Percentiles rank a stretch among this genome's conserved stretches.
Conservation (phyloP, 2,329 filamentous ascomycete species). For the Trichoderma sp. region DNA sequence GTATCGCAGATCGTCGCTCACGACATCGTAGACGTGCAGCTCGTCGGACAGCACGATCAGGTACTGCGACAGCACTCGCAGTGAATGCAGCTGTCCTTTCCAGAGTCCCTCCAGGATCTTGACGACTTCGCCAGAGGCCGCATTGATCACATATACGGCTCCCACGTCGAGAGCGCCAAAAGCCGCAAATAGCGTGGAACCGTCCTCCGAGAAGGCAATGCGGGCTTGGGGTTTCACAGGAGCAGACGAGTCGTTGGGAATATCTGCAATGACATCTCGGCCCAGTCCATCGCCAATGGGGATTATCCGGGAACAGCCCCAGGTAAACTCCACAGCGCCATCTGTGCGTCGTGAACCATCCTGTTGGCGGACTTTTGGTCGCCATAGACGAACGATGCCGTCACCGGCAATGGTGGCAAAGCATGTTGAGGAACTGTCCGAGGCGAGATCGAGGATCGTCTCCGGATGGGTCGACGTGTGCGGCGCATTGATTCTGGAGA, state of each 20-base stretch:
- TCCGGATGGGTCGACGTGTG: slow-evolving; percentile 63
- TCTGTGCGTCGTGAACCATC: slow-evolving; percentile 62
- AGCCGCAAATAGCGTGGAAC: slow-evolving; percentile 76
- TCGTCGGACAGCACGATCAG: slow-evolving; percentile 74
- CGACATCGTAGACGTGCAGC: slow-evolving; percentile 80
- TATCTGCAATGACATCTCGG: slow-evolving; percentile 43
- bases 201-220: slow-evolving; percentile 80
- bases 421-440: slow-evolving; percentile 67
- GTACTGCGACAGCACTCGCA: slow-evolving; percentile 72
- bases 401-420: slow-evolving; percentile 89
- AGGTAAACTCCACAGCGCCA: slow-evolving; percentile 65
- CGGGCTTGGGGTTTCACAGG: slow-evolving; percentile 58
- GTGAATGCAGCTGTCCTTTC: slow-evolving; percentile 63
- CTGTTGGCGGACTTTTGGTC: slow-evolving; percentile 67
- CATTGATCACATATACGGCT: slow-evolving; percentile 75
- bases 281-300: slow-evolving; percentile 55
- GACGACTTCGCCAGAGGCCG: slow-evolving; percentile 66
- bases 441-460: slow-evolving; percentile 70
- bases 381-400: slow-evolving; percentile 77
- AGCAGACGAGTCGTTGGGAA: slow-evolving; percentile 31
- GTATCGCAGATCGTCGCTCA: slow-evolving; percentile 73
- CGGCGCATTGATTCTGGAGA: slow-evolving; percentile 80
- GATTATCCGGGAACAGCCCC: slow-evolving; percentile 68
- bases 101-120: slow-evolving; percentile 70
- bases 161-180: slow-evolving; percentile 58